These are phyloP conservation scores for Telopea speciosissima DNA, from an alignment of 177 flowering plant species.

Conservation along the genomic window DNA sequence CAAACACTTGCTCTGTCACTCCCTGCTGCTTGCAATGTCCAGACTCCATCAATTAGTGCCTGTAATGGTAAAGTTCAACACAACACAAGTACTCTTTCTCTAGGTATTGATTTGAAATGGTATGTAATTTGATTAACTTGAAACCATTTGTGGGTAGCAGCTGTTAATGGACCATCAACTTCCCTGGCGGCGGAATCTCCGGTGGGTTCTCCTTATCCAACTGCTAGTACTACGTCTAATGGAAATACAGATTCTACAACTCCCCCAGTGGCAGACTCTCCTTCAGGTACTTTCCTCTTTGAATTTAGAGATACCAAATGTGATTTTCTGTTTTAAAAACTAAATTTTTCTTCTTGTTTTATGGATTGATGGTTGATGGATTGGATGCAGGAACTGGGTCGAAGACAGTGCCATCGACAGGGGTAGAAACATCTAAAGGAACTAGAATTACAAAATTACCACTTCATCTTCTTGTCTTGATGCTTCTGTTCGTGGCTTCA, in stretches of 20 bases:
- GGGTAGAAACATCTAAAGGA: neutral
- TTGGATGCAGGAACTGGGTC: neutral
- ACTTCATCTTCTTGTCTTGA: neutral
- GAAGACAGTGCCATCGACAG: neutral
- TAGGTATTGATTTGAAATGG: too few relatives aligned
- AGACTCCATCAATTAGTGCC: conserved; percentile 25
- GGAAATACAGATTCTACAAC: neutral
- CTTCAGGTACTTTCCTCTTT: neutral
- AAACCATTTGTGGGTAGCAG: conserved; percentile 2
- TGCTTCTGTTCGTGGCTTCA: neutral
- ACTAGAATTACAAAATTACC: neutral
- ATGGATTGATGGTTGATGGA: neutral
- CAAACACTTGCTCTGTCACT: conserved; percentile 30
- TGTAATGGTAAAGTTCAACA: conserved; percentile 19
- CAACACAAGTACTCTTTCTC: too few relatives aligned
- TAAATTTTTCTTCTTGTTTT: too few relatives aligned
- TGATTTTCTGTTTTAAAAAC: too few relatives aligned
- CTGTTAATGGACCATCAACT: conserved; percentile 16
- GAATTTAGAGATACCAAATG: too few relatives aligned
- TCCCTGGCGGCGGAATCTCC: conserved; percentile 2
- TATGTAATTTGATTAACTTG: neutral
- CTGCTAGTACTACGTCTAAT: neutral
- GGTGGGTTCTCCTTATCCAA: neutral
- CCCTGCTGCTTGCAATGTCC: conserved; percentile 33
- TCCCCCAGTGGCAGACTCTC: neutral